These are phyloP conservation scores for Simplicillium sp. DNA, from an alignment of 2,329 filamentous ascomycete genomes.

Conservation along the genomic window DNA sequence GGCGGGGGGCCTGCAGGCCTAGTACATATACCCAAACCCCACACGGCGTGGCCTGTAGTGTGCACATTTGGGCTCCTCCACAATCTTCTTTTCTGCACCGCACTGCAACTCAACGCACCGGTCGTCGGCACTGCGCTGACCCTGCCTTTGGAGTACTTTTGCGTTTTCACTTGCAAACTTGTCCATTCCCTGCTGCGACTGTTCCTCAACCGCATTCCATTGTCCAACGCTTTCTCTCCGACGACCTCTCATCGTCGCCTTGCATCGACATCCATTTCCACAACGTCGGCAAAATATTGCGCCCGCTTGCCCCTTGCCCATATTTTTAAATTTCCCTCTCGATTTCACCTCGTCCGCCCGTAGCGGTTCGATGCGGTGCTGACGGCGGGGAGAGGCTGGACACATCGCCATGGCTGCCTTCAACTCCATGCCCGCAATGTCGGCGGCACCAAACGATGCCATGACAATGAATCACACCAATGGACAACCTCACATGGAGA, in stretches of 20 bases:
- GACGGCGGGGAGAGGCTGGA: conserved; percentile 17
- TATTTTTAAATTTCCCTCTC: not conserved
- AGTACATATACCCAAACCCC: too few relatives aligned
- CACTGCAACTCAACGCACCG: too few relatives aligned
- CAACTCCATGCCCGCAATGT: conserved; percentile 45
- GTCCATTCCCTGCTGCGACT: not conserved
- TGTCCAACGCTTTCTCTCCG: not conserved
- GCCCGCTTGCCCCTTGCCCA: not conserved
- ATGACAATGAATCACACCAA: conserved; percentile 33
- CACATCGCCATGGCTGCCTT: conserved; percentile 48
- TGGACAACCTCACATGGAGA: conserved; percentile 27
- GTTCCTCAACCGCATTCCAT: not conserved
- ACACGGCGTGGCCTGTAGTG: too few relatives aligned
- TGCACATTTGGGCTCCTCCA: too few relatives aligned
- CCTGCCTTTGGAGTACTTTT: too few relatives aligned
- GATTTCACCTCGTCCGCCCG: not conserved
- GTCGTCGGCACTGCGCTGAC: not conserved
- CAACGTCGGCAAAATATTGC: not conserved
- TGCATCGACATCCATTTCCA: not conserved
- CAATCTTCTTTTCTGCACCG: not conserved
- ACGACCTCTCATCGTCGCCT: not conserved
- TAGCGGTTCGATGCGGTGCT: conserved; percentile 15
- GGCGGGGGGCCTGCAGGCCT: too few relatives aligned
- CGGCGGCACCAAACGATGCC: conserved; percentile 32
- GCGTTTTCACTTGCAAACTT: too few relatives aligned